Conservation (phyloP, 495 filamentous ascomycete genomes). For the Entonaema liquescens region DNA sequence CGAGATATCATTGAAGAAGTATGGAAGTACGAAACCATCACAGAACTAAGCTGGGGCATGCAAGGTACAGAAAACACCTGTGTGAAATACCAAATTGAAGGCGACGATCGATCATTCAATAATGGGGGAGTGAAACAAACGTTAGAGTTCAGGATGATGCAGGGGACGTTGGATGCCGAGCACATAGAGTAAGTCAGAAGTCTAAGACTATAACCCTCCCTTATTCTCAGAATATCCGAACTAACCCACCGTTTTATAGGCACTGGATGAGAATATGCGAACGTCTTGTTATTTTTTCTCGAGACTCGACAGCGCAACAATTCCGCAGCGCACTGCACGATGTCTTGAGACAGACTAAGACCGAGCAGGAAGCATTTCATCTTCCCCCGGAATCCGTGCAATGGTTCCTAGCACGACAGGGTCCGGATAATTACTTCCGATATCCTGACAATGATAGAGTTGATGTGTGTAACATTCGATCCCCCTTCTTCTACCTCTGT, state of each 20-base stretch:
- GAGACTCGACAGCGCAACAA: conserved; percentile 4
- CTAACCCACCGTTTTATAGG: conserved; percentile 9
- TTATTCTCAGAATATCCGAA: not conserved
- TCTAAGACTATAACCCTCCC: not conserved
- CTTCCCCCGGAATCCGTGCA: not conserved
- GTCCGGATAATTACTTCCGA: conserved; percentile 8
- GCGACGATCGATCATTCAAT: not conserved
- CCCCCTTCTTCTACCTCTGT: not conserved
- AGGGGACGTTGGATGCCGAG: conserved; percentile 37
- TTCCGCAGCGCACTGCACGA: conserved; percentile 12
- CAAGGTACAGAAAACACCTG: not conserved
- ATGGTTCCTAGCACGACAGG: conserved; percentile 6
- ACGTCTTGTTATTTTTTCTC: conserved; percentile 26
- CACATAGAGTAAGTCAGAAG: conserved; percentile 25
- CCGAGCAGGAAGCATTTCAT: not conserved
- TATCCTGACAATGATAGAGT: conserved; percentile 30
- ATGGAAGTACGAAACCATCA: conserved; percentile 33
- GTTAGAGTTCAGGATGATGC: conserved; percentile 35
- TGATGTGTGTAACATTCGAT: not conserved
- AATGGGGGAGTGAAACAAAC: not conserved
- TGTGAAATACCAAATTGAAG: conserved; percentile 1
- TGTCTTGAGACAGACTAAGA: no score
- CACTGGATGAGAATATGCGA: conserved; percentile 27
- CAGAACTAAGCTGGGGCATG: not conserved
- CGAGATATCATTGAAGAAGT: conserved; percentile 4